A percentile compares a stretch with the other conserved stretches of the same genome.
These are phyloP conservation scores for Poa pratensis DNA, from an alignment of 176 grass and related monocot species.

Conservation along the genomic window DNA sequence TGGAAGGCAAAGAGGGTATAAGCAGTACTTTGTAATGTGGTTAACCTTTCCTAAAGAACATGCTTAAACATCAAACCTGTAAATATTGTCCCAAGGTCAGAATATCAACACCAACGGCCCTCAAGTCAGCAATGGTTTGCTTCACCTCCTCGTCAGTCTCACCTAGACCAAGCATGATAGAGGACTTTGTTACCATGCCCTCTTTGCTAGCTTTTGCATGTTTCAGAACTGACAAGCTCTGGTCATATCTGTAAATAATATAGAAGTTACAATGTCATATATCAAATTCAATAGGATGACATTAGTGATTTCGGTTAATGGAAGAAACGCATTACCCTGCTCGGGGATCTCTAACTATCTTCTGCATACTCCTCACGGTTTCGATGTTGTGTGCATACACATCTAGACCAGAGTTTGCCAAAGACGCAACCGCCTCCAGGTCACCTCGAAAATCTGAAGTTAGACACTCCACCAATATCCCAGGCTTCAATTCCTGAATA, in stretches of 20 bases:
- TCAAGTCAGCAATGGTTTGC: slow-evolving; percentile 78
- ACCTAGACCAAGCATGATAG: slow-evolving; percentile 95
- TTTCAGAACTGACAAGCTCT: slow-evolving; percentile 78
- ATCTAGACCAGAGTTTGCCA: slow-evolving; percentile 81
- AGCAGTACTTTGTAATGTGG: background rate
- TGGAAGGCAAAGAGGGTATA: background rate
- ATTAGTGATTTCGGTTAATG: background rate
- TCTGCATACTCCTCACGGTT: slow-evolving; percentile 79
- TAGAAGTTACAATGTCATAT: background rate
- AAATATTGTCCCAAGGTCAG: slow-evolving; percentile 89
- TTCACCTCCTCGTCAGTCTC: slow-evolving; percentile 78
- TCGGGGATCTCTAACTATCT: slow-evolving; percentile 90
- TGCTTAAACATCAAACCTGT: slow-evolving; percentile 53
- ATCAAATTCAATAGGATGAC: background rate
- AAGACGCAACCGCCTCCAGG: slow-evolving; percentile 61
- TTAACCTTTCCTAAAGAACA: background rate
- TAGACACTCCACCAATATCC: slow-evolving; percentile 83
- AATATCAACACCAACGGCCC: slow-evolving; percentile 76
- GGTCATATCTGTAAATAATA: slow-evolving; percentile 61
- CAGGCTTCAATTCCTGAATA: slow-evolving; percentile 78
- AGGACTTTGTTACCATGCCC: slow-evolving; percentile 84
- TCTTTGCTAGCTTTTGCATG: slow-evolving; percentile 75
- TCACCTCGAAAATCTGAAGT: slow-evolving; percentile 95
- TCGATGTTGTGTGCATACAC: slow-evolving; percentile 96
- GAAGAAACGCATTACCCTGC: slow-evolving; percentile 62